Evolutionary conservation across 192 early-diverging fungal species (phyloP), one percentile per base, ranked within the genome.

Genomic region (Tieghemiomyces parasiticus): DNA sequence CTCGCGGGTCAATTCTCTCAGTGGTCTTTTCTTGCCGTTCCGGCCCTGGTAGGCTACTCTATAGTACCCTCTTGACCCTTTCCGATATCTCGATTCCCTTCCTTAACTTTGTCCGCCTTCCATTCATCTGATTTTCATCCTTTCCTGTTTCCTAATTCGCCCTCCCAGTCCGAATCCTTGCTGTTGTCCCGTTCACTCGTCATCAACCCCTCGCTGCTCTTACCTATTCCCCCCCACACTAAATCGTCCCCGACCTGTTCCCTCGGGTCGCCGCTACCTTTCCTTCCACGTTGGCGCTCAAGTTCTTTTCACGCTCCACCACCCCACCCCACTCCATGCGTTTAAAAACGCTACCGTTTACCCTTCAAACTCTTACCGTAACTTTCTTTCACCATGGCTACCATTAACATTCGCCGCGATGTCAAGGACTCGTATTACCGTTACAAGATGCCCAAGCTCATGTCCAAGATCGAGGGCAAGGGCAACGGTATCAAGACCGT

Each of bases 401-500:
- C 76, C 67, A 71, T 87, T 64, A 97, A 97, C 75, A 91, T 97
- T 67, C 81, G 87, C 58, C 80, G 88, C 66, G 89, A 93, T 71
- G 81, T 85, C 60, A 78, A 85, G 60, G 95, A 98, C 80, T 76
- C 85, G 71, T 99, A 91, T 70, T 93, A 97, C 79, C 88, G 95
- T 48, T 99, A 99, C 84, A 97, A 95, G 77, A 99, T 99, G 95
- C 95, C 93, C 35, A 84, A 79, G 60, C 76, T 97, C 46, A 70
- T 78, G 62, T 74, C 77, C 64, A 88, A 88, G 81, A 85, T 97
- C 49, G 95, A 99, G 69, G 95, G 95, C 62, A 91, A 88, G 71
- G 95, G 95, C 48, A 99, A 99, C 78, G 94, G 94, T 60, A 97
- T 99, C 74, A 99, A 99, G 74, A 99, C 95, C 8, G 91, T 95